phyloP scores from a whole-genome alignment of 495 filamentous ascomycete genomes.

The Tuber borchii region DNA sequence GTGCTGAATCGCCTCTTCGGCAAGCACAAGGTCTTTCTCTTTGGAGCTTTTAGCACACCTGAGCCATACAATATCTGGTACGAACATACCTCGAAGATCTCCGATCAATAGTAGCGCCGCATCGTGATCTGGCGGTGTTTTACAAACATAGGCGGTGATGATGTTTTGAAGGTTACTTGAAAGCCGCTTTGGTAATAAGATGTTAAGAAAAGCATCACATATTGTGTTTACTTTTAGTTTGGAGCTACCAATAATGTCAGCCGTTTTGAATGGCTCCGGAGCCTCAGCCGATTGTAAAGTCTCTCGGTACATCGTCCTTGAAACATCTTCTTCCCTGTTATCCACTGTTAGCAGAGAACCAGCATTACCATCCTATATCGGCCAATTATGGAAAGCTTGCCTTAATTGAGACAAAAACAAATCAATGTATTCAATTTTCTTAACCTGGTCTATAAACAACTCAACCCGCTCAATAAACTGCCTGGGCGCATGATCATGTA shows the following conservation, averaged over 20 bases:
- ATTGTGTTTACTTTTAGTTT: conserved; percentile 73
- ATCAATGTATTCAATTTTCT: conserved; percentile 78
- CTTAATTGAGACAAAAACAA: conserved; percentile 83
- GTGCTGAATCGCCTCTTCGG: conserved; percentile 82
- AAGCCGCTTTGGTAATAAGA: conserved; percentile 53
- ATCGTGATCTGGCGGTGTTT: conserved; percentile 79
- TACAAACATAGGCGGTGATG: conserved; percentile 91
- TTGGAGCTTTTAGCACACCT: neutral
- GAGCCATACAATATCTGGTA: neutral
- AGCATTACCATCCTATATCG: neutral
- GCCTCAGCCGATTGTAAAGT: conserved; percentile 50
- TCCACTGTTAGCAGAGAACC: conserved; percentile 29
- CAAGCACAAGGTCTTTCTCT: conserved; percentile 57
- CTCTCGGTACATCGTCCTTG: conserved; percentile 86
- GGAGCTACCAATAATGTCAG: conserved; percentile 26
- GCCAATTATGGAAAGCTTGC: conserved; percentile 48
- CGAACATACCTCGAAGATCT: conserved; percentile 45
- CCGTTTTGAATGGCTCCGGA: conserved; percentile 29
- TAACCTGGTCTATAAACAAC: conserved; percentile 78
- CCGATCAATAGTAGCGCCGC: conserved; percentile 74
- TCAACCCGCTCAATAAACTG: conserved; percentile 72
- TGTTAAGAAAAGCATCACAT: conserved; percentile 74
- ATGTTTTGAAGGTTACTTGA: conserved; percentile 79
- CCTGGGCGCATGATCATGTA: conserved; percentile 82
- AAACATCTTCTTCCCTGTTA: conserved; percentile 81